Base-by-base conservation (phyloP, 805 yeast genomes). In the Tetrapisispora iriomotensis region DNA sequence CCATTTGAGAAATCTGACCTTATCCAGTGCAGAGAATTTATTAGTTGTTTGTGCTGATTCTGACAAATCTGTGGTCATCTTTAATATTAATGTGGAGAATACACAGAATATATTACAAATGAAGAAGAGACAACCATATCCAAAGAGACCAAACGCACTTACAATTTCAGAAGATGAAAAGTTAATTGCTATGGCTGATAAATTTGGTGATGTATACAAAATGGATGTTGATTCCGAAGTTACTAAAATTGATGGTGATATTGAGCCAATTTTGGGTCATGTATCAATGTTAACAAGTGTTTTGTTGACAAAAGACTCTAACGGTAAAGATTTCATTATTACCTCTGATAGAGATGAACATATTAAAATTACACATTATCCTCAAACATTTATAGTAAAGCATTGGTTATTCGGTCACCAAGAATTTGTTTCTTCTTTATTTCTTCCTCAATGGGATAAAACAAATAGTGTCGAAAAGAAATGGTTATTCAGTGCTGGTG, bases 281-380 rank as follows among this genome's bases (percentile, higher is more conserved):
- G 97, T 92, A 5, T 88, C 96, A 3, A 86, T 92, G 96, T 71
- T 92, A 44, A 82, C 94, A n/a, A 86, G 79, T 45, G 71, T 88
- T 2, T 39, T 46, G n/a, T 37, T 50, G 35, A 41, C 45, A 2
- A 41, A 36, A 21, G 51, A 49, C 36, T 22, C 50, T 1, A 33
- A 46, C 0, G 72, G 68, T 8, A 71, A 72, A 43, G 39, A 59
- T 32, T 81, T 62, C 43, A 58, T 88, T 13, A 68, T 90, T 40
- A 78, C 94, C 1, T 77, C 88, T 28, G 99, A 92, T 64, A 74
- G 98, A 62, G 99, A 92, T 61, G 99, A 92, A 61, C 99, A 94
- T 60, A 82, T 92, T 45, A 74, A 94, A 57, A 70, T 92, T 14
- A 75, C 95, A 2, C 72, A 76, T 47, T 86, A 72, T 51, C 97